phyloP scores from a whole-genome alignment of 345 rosid genomes.

The Ailanthus altissimus region DNA sequence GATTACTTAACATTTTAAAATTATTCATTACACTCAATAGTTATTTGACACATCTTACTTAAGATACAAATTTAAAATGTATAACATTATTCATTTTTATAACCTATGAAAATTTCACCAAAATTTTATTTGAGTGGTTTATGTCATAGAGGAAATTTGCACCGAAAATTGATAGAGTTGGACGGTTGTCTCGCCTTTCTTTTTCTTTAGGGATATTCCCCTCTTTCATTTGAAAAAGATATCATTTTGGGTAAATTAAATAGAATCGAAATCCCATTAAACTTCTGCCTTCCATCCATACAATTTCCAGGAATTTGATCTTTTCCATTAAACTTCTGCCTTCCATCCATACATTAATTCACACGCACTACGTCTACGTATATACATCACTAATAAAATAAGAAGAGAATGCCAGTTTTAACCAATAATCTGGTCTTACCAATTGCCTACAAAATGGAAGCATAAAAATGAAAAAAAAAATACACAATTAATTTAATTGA shows the following conservation, averaged over 20 bases:
- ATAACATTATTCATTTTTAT: too few species aligned
- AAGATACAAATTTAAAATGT: too few species aligned
- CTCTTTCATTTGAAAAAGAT: too few species aligned
- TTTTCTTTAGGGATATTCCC: neutral
- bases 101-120: too few species aligned
- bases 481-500: neutral
- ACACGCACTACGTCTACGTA: neutral
- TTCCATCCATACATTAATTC: neutral
- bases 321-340: neutral
- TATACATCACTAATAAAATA: neutral
- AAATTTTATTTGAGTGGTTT: too few species aligned
- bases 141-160: too few species aligned
- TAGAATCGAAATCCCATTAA: neutral
- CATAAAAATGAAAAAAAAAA: neutral
- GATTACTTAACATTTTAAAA: too few species aligned
- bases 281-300: constrained; percentile 7
- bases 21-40: too few species aligned
- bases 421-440: neutral
- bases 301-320: neutral
- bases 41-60: too few species aligned
- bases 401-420: neutral
- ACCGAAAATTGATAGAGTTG: too few species aligned
- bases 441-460: neutral
- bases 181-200: too few species aligned
- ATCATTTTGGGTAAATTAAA: neutral